Base-by-base conservation (phyloP, 352 stramenopile genomes). In the Achlya hypogyna region DNA sequence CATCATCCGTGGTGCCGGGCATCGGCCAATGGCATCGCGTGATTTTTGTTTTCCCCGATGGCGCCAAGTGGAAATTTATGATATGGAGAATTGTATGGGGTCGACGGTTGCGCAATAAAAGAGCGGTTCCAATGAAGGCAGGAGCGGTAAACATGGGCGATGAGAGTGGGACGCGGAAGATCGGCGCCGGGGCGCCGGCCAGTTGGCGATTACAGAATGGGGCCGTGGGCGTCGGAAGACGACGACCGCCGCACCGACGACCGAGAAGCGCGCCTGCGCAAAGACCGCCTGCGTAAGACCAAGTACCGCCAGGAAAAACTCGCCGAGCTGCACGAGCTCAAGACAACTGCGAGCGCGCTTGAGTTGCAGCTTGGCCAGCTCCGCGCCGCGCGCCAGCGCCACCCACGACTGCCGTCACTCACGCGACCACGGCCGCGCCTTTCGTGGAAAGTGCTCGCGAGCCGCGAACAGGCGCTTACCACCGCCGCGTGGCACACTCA, bases 301-400 rank as follows among this genome's bases (percentile, higher is more conserved):
- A 64, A 64, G 54, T 64, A 64, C 38, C 54, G 54, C 34, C 45
- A 52, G 35, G 31, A 64, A 20, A 64, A 64, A n/a, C 12, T 64
- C 22, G 54, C 54, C 34, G 32, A 64, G 27, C 10, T 64, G n/a
- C n/a, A 64, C 27, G 32, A 45, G 22, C 54, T 64, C 35, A 64
- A 64, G 18, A 10, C n/a, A 1, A 47, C 32, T 28, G 54, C 54
- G 18, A 25, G 38, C 34, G 16, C 38, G 5, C 54, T 64, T 22
- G 35, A 49, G 18, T 16, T 52, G 16, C 54, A 52, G 25, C 34
- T 64, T 18, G 54, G 52, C 22, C 32, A 64, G 28, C 54, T 64
- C 25, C 45, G 28, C 18, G 35, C 23, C 0, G 18, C 51, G 31
- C n/a, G n/a, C 22, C 22, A 53, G 32, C 28, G 38, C n/a, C 22